Base-by-base conservation (phyloP, 352 stramenopile species). In the Elongisporangium anandrum region DNA sequence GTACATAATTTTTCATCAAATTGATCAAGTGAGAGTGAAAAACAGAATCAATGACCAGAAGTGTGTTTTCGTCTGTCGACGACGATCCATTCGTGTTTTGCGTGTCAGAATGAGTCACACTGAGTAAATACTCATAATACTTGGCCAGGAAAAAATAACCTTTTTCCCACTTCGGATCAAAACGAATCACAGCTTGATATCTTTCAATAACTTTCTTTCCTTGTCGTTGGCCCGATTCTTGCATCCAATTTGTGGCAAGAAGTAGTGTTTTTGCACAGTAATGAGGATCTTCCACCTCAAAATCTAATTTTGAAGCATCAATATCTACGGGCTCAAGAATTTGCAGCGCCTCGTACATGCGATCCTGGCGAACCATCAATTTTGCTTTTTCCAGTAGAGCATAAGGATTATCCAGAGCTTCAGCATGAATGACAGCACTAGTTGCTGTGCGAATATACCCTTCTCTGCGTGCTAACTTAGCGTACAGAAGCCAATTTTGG, bases 191-290 rank as follows among this genome's bases (percentile, higher is more conserved):
- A 22, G 97, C 88, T 72, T 96, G 69, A 68, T 99, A 99, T 34
- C 97, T 77, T 57, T 95, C 74, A 15, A 98, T 90, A 21, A 99
- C 92, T 68, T 98, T 95, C 54, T 85, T 84, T 4, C 89, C 94
- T 72, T 97, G 94, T 55, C 97, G 94, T 59, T 99, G 79, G 0
- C 95, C 94, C 19, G 85, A 96, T 57, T 97, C 90, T 65, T 97
- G 92, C 79, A 98, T 98, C 95, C 96, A 99, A 56, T 98, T 95
- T 0, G 96, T 99, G 10, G 94, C 85, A 41, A 98, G 77, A 6
- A 99, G 77, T 20, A 99, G 68, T 26, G 86, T 92, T 26, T 95
- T 96, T 34, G 91, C 90, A 66, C 74, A 84, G 38, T 85, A 85
- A 41, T 86, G 80, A 22, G 70, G 69, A 34, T 96, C 82, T 50